These are phyloP conservation scores for Apiotrichum akiyoshidainum DNA, from an alignment of 1,284 basidiomycete species.

Conservation along the genomic window DNA sequence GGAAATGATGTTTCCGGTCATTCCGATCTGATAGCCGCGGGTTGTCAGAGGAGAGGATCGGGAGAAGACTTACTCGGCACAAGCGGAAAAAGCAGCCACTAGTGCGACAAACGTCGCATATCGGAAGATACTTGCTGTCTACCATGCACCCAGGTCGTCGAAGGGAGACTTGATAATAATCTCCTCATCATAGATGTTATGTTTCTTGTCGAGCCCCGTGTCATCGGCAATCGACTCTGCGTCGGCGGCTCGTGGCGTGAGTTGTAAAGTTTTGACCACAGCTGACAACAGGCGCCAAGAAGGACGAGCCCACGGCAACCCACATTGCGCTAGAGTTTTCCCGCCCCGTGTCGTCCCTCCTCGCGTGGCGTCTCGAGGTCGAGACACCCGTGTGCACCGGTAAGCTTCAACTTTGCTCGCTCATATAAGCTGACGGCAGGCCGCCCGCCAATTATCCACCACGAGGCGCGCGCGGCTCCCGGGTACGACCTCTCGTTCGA, in stretches of 20 bases:
- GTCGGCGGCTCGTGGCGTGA: not conserved
- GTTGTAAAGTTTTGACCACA: not conserved
- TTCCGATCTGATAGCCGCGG: conserved; percentile 12
- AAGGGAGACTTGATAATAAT: conserved; percentile 36
- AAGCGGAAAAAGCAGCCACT: conserved; percentile 32
- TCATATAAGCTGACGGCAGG: conserved; percentile 14
- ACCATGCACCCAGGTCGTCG: conserved; percentile 28
- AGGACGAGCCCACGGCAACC: not conserved
- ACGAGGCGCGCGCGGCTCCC: conserved; percentile 54
- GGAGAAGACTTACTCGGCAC: not conserved
- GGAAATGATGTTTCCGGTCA: conserved; percentile 33
- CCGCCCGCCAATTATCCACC: conserved; percentile 23
- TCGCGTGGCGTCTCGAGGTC: conserved; percentile 10
- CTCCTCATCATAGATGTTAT: conserved; percentile 13
- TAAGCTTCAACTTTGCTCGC: conserved; percentile 5
- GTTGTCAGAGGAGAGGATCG: no score
- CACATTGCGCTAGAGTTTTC: conserved; percentile 4
- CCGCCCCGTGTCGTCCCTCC: conserved; percentile 1
- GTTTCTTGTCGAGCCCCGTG: not conserved
- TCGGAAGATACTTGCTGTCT: conserved; percentile 27
- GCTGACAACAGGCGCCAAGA: not conserved
- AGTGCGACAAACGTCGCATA: conserved; percentile 30
- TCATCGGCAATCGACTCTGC: not conserved
- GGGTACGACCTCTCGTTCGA: conserved; percentile 63
- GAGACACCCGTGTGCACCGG: conserved; percentile 13